Evolutionary conservation across 163 green algal species (phyloP).

Genomic region (Chlamydomonas reinhardtii): DNA sequence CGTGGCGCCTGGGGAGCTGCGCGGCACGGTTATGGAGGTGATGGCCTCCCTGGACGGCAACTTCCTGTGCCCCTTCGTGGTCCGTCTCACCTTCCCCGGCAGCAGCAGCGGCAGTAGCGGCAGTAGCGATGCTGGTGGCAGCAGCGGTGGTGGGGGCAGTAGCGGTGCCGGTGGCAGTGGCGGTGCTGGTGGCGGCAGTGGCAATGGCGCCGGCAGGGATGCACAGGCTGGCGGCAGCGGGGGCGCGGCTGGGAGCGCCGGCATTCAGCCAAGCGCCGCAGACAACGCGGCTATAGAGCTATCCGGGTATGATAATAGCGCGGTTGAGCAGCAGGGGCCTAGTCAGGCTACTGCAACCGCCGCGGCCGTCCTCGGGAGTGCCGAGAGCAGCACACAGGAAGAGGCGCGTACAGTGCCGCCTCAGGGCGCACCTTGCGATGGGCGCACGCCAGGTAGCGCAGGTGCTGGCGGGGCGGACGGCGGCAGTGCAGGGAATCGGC

Average conservation of each 20-base stretch:
- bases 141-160: too few relatives aligned
- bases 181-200: too few relatives aligned
- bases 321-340: neutral
- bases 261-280: too few relatives aligned
- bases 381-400: neutral
- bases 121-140: neutral
- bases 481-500: too few relatives aligned
- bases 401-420: too few relatives aligned
- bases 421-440: neutral
- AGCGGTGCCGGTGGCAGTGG: too few relatives aligned
- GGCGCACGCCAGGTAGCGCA: too few relatives aligned
- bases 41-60: neutral
- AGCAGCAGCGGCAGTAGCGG: neutral
- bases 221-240: neutral
- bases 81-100: conserved; percentile 5
- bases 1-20: neutral
- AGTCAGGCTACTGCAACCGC: too few relatives aligned
- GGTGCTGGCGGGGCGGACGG: too few relatives aligned
- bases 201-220: too few relatives aligned
- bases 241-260: too few relatives aligned
- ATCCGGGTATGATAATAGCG: neutral
- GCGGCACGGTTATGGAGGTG: neutral
- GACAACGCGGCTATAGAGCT: neutral
- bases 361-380: too few relatives aligned
- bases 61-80: conserved; percentile 28